These are phyloP conservation scores for Leucocoprinus sp. DNA, from an alignment of 768 basidiomycete species.

Conservation along the genomic window DNA sequence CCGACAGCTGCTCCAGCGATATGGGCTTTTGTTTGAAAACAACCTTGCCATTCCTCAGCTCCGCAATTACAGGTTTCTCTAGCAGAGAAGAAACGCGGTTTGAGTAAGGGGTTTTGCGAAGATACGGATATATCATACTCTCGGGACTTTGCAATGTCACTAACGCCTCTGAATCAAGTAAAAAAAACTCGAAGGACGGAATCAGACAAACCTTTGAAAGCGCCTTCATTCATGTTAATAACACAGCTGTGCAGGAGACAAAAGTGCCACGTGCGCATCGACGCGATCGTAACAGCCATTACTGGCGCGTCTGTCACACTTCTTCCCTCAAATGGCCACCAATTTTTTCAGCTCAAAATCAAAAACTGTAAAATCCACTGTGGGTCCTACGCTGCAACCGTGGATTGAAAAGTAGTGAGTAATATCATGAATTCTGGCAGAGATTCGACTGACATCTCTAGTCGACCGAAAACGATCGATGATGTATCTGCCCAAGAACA, in stretches of 20 bases:
- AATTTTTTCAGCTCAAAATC: slow-evolving; percentile 51
- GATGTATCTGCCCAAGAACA: slow-evolving; percentile 98
- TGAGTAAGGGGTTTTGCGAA: slow-evolving; percentile 1
- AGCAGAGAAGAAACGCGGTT: slow-evolving; percentile 22
- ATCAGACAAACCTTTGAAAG: slow-evolving; percentile 3
- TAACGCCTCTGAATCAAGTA: not conserved
- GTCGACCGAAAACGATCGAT: slow-evolving; percentile 95
- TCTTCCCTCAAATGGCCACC: slow-evolving; percentile 35
- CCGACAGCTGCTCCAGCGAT: slow-evolving; percentile 70
- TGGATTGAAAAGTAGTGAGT: slow-evolving; percentile 99
- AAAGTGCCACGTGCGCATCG: slow-evolving; percentile 24
- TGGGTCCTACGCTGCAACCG: slow-evolving; percentile 64
- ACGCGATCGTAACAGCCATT: slow-evolving; percentile 30
- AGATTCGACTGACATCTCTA: slow-evolving; percentile 23
- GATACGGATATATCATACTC: slow-evolving; percentile 23
- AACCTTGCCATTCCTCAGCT: slow-evolving; percentile 72
- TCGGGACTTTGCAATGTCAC: slow-evolving; percentile 14
- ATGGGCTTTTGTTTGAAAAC: slow-evolving; percentile 67
- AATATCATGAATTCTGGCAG: too few relatives aligned
- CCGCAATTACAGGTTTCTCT: slow-evolving; percentile 39
- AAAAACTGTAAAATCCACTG: slow-evolving; percentile 33
- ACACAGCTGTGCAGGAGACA: slow-evolving; percentile 14
- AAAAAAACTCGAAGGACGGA: not conserved
- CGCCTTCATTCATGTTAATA: slow-evolving; percentile 3
- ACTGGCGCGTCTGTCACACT: slow-evolving; percentile 18